These are phyloP conservation scores for Suillus subalutaceus DNA, from an alignment of 768 basidiomycete species.

Conservation along the genomic window DNA sequence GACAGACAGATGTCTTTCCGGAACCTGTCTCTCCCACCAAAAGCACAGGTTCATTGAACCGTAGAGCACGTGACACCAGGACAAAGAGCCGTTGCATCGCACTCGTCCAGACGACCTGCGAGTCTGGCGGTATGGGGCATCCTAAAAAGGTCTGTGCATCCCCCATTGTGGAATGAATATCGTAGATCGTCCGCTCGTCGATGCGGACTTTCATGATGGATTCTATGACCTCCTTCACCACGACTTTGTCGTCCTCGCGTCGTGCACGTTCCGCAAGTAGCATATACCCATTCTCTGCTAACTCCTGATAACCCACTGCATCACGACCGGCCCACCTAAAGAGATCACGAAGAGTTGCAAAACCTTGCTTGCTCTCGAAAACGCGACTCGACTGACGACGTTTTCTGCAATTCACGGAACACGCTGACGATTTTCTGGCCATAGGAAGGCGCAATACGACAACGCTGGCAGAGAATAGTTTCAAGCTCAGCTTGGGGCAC, in stretches of 20 bases:
- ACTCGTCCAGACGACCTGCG: conserved; percentile 84
- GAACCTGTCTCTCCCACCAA: conserved; percentile 97
- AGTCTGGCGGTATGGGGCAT: conserved; percentile 47
- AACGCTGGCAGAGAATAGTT: conserved; percentile 90
- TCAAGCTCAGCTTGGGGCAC: conserved; percentile 94
- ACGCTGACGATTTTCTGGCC: conserved; percentile 89
- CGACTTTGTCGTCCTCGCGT: conserved; percentile 79
- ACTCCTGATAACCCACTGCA: conserved; percentile 85
- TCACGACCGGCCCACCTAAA: conserved; percentile 97
- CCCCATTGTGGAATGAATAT: conserved; percentile 43
- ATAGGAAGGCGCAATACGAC: conserved; percentile 92
- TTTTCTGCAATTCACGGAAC: conserved; percentile 90
- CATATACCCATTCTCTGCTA: conserved; percentile 98
- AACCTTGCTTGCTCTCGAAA: conserved; percentile 97
- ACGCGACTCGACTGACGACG: conserved; percentile 88
- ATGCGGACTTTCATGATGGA: conserved; percentile 84
- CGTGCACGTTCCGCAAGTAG: conserved; percentile 90
- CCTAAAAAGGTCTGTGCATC: conserved; percentile 55
- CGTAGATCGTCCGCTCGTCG: conserved; percentile 72
- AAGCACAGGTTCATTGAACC: conserved; percentile 91
- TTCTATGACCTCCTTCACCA: conserved; percentile 94
- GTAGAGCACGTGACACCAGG: conserved; percentile 81
- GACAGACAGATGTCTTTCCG: conserved; percentile 97
- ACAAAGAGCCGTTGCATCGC: conserved; percentile 91
- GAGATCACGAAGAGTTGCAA: conserved; percentile 94